Evolutionary conservation across 2,329 filamentous ascomycete species (phyloP).

Genomic region (Venturia oleaginea): DNA sequence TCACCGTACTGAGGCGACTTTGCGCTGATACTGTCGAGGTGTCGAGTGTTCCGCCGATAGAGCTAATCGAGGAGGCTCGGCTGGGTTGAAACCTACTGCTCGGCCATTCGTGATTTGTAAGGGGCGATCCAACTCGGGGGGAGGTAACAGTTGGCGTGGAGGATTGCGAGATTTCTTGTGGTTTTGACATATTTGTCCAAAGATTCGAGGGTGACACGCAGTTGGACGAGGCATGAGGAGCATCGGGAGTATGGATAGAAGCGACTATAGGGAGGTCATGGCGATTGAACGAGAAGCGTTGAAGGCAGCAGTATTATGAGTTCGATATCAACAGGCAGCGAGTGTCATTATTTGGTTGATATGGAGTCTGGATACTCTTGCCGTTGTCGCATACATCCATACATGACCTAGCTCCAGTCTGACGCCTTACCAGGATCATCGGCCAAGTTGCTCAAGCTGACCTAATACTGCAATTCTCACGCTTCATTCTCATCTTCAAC

Average conservation of each 20-base stretch:
- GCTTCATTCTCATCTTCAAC: not conserved
- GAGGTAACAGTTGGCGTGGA: constrained; percentile 2
- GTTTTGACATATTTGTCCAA: constrained; percentile 6
- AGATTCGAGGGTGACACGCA: not conserved
- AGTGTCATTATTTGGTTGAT: not conserved
- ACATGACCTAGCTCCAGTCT: not conserved
- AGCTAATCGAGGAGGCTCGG: constrained; percentile 65
- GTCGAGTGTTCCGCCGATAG: constrained; percentile 76
- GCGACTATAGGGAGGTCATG: not conserved
- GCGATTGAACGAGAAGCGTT: not conserved
- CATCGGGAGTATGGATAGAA: not conserved
- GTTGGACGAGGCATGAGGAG: constrained; percentile 8
- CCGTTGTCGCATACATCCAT: not conserved
- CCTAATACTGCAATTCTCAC: not conserved
- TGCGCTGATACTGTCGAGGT: constrained; percentile 44
- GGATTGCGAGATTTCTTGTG: not conserved
- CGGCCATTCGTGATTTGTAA: constrained; percentile 8
- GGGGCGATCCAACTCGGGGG: not conserved
- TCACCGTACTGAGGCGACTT: constrained; percentile 48
- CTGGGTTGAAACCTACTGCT: not conserved
- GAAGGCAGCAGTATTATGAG: not conserved
- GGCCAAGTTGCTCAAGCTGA: not conserved
- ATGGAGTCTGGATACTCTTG: not conserved
- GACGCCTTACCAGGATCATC: not conserved
- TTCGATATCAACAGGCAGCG: not conserved